A percentile compares a stretch with the other conserved stretches of the same genome.
phyloP scores from a whole-genome alignment of 225 moss, liverwort and hornwort species.

The Polytrichum formosum region DNA sequence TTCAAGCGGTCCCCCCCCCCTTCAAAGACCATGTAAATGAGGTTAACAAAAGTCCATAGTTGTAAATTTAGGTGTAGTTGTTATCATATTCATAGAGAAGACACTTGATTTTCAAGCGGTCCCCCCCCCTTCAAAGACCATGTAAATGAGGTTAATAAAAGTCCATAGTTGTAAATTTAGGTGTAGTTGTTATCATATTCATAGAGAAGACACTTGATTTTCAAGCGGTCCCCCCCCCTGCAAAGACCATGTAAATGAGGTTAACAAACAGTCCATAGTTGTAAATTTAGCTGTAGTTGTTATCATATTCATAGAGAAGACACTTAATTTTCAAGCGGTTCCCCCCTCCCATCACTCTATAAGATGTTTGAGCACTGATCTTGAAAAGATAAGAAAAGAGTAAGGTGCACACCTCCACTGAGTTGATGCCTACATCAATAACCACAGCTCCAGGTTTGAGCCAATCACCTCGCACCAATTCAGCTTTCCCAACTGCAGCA shows the following conservation, averaged over 20 bases:
- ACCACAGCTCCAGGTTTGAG: constrained; percentile 88
- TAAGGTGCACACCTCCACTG: constrained; percentile 54
- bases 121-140: no score
- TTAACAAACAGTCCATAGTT: neutral
- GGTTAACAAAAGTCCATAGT: neutral
- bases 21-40: neutral
- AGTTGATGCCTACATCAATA: constrained; percentile 93
- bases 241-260: neutral
- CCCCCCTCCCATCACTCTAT: no score
- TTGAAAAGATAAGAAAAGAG: neutral
- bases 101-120: no score
- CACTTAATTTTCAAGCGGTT: no score
- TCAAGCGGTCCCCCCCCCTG: no score
- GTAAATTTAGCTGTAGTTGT: neutral
- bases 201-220: no score
- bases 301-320: no score
- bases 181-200: neutral
- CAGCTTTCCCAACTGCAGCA: constrained; percentile 74
- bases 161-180: neutral
- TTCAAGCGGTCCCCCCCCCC: no score
- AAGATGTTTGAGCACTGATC: no score
- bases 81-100: no score
- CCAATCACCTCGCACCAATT: constrained; percentile 80
- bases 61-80: neutral
- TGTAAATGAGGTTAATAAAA: neutral